Conservation (phyloP, 768 basidiomycete species). For the Dacryopinax primogenitus region DNA sequence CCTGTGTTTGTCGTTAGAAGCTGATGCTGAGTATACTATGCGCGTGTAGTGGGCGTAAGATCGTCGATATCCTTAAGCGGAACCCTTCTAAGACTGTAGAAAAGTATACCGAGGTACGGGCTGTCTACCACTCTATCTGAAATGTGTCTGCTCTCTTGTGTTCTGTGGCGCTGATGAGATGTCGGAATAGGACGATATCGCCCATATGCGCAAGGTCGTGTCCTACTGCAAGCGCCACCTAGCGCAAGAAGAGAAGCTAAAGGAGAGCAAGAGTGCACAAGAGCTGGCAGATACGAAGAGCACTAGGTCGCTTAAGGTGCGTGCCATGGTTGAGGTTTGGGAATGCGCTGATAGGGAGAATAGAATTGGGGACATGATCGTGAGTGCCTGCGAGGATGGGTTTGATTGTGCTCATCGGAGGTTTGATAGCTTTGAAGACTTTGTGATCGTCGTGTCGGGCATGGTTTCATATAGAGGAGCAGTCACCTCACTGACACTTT, state of each 20-base stretch:
- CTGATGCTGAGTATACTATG: slow-evolving; percentile 8
- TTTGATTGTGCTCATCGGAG: neutral
- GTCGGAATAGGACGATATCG: slow-evolving; percentile 21
- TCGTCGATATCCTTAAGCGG: slow-evolving; percentile 29
- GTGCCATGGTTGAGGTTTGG: neutral
- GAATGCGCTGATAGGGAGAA: neutral
- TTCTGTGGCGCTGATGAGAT: neutral
- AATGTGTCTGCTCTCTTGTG: too few species aligned
- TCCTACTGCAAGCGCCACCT: slow-evolving; percentile 30
- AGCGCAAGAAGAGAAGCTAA: slow-evolving; percentile 28
- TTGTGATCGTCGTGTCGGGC: neutral
- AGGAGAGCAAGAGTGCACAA: slow-evolving; percentile 26
- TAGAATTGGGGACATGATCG: neutral
- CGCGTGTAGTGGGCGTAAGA: slow-evolving; percentile 25
- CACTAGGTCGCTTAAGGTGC: slow-evolving; percentile 14
- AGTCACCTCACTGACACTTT: neutral
- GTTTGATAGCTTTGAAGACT: neutral
- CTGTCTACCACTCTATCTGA: neutral
- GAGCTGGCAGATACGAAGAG: slow-evolving; percentile 26
- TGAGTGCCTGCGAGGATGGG: neutral
- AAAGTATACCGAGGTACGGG: slow-evolving; percentile 27
- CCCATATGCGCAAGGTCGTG: slow-evolving; percentile 29
- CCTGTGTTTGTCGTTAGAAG: neutral
- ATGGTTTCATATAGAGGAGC: neutral
- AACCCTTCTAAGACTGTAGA: slow-evolving; percentile 26